A percentile compares a stretch with the other conserved stretches of the same genome.
These are phyloP conservation scores for Neopestalotiopsis rosae DNA, from an alignment of 2,329 filamentous ascomycete genomes.

Conservation along the genomic window DNA sequence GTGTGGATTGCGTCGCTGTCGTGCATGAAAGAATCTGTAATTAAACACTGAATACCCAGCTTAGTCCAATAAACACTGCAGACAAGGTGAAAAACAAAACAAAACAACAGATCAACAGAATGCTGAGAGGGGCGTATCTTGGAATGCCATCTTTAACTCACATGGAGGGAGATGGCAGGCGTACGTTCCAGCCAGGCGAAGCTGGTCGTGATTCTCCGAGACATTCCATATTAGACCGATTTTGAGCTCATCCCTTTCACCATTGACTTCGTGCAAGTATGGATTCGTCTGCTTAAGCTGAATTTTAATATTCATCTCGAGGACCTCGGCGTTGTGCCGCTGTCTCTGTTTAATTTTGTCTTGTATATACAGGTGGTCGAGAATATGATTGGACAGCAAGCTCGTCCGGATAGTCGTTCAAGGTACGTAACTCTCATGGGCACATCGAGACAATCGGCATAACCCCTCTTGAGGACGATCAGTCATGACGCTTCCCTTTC, in stretches of 20 bases:
- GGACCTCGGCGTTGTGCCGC: constrained; percentile 24
- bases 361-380: constrained; percentile 15
- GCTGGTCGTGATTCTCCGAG: constrained; percentile 26
- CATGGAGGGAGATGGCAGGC: background rate
- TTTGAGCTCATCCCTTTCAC: constrained; percentile 19
- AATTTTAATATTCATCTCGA: constrained; percentile 32
- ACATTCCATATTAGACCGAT: constrained; percentile 21
- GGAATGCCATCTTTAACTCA: constrained; percentile 9
- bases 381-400: constrained; percentile 1
- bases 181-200: background rate
- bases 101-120: constrained; percentile 20
- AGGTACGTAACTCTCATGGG: background rate
- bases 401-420: background rate
- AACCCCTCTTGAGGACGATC: background rate
- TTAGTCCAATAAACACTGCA: constrained; percentile 27
- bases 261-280: constrained; percentile 15
- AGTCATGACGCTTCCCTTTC: background rate
- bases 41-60: constrained; percentile 35
- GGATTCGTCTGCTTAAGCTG: constrained; percentile 26
- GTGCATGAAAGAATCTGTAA: constrained; percentile 31
- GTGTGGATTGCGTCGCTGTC: constrained; percentile 22
- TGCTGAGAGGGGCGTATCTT: background rate
- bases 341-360: constrained; percentile 11
- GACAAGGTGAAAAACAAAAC: constrained; percentile 28
- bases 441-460: constrained; percentile 5